Conservation (phyloP, 108 stramenopile species). For the Skeletonema costatum region DNA sequence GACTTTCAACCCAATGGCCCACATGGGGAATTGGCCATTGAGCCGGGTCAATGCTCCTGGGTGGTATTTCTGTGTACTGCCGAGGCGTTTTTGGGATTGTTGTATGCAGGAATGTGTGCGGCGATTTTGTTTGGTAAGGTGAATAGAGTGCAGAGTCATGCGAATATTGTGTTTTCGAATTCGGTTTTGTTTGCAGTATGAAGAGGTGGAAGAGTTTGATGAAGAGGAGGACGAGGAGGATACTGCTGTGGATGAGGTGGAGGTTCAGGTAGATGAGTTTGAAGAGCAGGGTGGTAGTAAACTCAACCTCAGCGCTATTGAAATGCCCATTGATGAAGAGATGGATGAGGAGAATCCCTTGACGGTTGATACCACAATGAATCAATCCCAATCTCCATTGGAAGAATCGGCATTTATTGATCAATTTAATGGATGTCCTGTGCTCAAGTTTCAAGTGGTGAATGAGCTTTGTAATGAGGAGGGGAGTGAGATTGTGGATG, state of each 20-base stretch:
- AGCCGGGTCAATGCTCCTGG: constrained; percentile 49
- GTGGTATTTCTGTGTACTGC: constrained; percentile 69
- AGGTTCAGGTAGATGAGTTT: background rate
- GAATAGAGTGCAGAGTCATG: constrained; percentile 69
- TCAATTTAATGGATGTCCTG: constrained; percentile 60
- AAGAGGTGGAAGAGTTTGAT: constrained; percentile 41
- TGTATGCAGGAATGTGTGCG: constrained; percentile 80
- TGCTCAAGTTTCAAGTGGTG: constrained; percentile 77
- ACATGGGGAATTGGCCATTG: background rate
- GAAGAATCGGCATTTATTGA: constrained; percentile 18
- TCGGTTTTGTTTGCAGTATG: constrained; percentile 76
- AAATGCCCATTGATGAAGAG: background rate
- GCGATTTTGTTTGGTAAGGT: constrained; percentile 85
- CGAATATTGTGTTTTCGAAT: constrained; percentile 67
- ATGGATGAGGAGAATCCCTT: constrained; percentile 1
- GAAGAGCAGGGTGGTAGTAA: background rate
- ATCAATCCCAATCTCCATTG: background rate
- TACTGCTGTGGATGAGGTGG: background rate
- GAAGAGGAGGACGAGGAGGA: constrained; percentile 30
- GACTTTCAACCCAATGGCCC: constrained; percentile 34
- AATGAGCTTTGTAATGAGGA: constrained; percentile 62
- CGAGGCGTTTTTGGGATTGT: constrained; percentile 75
- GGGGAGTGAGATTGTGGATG: constrained; percentile 80
- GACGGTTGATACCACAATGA: background rate
- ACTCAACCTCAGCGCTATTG: background rate